These are phyloP conservation scores for Amanita pallidorosea DNA, from an alignment of 768 basidiomycete species.

Conservation along the genomic window DNA sequence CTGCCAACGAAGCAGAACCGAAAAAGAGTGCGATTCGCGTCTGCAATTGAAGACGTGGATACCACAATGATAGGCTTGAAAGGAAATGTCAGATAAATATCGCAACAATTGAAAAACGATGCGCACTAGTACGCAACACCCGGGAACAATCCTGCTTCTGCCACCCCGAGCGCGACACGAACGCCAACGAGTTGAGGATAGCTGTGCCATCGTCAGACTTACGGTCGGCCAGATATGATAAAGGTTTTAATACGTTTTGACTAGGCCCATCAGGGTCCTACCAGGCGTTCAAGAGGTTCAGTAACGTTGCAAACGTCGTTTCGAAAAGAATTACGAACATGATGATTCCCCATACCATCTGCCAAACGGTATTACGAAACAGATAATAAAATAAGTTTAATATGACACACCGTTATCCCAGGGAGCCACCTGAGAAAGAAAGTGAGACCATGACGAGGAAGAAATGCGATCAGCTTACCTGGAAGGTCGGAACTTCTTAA, in stretches of 20 bases:
- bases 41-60: constrained; percentile 51
- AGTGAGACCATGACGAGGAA: not conserved
- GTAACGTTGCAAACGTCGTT: not conserved
- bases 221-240: not conserved
- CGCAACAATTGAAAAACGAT: not conserved
- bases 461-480: constrained; percentile 19
- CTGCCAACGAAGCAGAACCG: constrained; percentile 54
- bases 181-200: not conserved
- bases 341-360: constrained; percentile 57
- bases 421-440: constrained; percentile 43
- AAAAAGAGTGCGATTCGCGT: constrained; percentile 55
- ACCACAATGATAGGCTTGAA: constrained; percentile 53
- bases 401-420: constrained; percentile 40
- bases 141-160: constrained; percentile 66
- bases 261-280: constrained; percentile 58
- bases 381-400: not conserved
- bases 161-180: constrained; percentile 26
- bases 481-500: constrained; percentile 57
- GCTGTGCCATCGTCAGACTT: not conserved
- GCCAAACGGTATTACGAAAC: not conserved
- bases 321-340: constrained; percentile 27
- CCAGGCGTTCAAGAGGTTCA: not conserved
- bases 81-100: not conserved
- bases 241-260: constrained; percentile 37
- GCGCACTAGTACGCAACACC: constrained; percentile 65